Evolutionary conservation across 208 protist genomes (phyloP).

Genomic region (Trypanosomatidae sp.): DNA sequence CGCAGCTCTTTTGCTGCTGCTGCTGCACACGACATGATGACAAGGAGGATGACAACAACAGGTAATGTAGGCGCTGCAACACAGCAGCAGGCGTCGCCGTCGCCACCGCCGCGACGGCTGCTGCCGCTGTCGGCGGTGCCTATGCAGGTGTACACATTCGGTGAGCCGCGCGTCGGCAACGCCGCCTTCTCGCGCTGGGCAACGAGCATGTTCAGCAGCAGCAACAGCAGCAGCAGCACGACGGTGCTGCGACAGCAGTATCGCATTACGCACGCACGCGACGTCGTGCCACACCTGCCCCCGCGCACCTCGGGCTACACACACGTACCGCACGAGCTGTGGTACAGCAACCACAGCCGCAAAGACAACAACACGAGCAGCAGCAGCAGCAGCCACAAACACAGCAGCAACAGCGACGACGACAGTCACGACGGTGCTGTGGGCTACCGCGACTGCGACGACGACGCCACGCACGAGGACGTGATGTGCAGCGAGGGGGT

Average conservation of each 20-base stretch:
- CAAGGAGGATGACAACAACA: background rate
- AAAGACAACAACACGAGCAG: background rate
- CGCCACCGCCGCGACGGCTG: background rate
- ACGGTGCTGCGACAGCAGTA: constrained; percentile 10
- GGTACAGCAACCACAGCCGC: constrained; percentile 13
- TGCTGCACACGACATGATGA: background rate
- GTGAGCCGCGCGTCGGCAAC: constrained; percentile 56
- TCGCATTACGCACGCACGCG: constrained; percentile 31
- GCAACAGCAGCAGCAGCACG: too few relatives aligned
- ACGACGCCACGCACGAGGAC: constrained; percentile 18
- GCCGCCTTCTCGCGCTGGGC: constrained; percentile 21
- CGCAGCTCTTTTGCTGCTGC: background rate
- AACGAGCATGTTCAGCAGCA: constrained; percentile 6
- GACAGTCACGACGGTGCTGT: background rate
- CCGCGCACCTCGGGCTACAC: constrained; percentile 18
- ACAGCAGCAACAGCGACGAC: constrained; percentile 1
- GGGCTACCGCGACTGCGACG: constrained; percentile 16
- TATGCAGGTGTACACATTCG: constrained; percentile 59
- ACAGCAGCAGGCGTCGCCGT: constrained; percentile 2
- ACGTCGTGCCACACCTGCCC: constrained; percentile 43
- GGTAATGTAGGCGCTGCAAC: constrained; percentile 7
- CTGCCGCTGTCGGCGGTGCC: constrained; percentile 11
- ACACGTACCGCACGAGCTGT: constrained; percentile 34
- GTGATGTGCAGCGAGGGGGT: constrained; percentile 31
- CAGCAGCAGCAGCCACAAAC: background rate